Conservation (phyloP, 257 asterid genomes). For the Nicotiana benthamiana region DNA sequence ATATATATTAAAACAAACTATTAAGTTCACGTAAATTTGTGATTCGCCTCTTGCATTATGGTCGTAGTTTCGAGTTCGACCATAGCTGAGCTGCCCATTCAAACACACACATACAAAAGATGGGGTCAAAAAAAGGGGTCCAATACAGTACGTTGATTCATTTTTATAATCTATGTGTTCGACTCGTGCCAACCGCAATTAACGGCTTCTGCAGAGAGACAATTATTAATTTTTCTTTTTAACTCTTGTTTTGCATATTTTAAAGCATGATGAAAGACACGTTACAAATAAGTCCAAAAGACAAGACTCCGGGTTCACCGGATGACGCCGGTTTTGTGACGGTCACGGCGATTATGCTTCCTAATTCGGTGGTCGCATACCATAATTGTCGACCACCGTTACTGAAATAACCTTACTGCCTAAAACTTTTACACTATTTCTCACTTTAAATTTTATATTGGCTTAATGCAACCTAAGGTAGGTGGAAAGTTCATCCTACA, state of each 20-base stretch:
- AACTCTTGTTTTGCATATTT: not conserved
- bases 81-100: too few species aligned
- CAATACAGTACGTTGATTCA: constrained; percentile 6
- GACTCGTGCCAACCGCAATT: constrained; percentile 59
- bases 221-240: not conserved
- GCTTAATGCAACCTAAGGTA: too few species aligned
- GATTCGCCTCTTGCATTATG: too few species aligned
- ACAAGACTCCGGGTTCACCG: constrained; percentile 48
- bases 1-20: too few species aligned
- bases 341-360: constrained; percentile 25
- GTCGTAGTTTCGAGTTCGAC: too few species aligned
- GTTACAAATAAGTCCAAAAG: constrained; percentile 31
- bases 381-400: too few species aligned
- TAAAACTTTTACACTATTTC: too few species aligned
- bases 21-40: too few species aligned
- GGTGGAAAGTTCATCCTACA: too few species aligned
- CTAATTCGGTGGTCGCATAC: not conserved
- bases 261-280: constrained; percentile 22
- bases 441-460: too few species aligned
- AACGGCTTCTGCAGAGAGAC: constrained; percentile 44
- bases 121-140: constrained; percentile 5
- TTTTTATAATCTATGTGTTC: constrained; percentile 15
- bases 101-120: not conserved
- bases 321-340: constrained; percentile 45
- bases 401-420: too few species aligned